Base-by-base conservation (phyloP, 148 eudicot genomes). In the Fallopia convolvulus region DNA sequence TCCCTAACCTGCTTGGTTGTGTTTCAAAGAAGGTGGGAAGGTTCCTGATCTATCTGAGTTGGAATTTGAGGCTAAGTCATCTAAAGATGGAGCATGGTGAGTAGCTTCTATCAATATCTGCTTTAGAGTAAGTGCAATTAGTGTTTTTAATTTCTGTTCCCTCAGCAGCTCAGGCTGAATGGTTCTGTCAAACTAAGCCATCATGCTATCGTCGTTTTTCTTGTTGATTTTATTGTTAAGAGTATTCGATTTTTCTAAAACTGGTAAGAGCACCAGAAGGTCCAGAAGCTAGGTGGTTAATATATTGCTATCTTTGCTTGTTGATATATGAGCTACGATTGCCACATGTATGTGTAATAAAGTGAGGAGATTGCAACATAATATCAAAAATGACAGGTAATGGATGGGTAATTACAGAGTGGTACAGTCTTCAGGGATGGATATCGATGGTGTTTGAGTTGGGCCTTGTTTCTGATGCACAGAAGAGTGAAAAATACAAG, bases 1-100 rank as follows among this genome's bases (percentile, higher is more conserved):
- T 50, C 15, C 76, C 76, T 30, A 46, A 76, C 40, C n/a, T 5
- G 55, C 47, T 18, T 80, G 70, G 74, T 76, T 41, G 77, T 80
- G 74, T 72, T 70, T 63, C 53, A 60, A 83, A 84, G 86, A 81
- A 80, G 88, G 87, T 26, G 88, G 81, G 78, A 84, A 89, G 77
- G 76, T 70, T 60, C 85, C 78, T 70, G 91, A 85, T 80, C 73
- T 84, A 40, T 88, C 91, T 60, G 80, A 84, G 73, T 77, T 91
- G 82, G 90, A 91, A 80, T 93, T 91, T 75, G 98, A 93, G 83
- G 98, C 98, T 48, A 89, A 82, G 76, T 93, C 97, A 78, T 80
- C 92, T 53, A 84, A 75, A 75, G 98, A 93, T 82, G 93, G 88
- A 77, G 98, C 97, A 61, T 93, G 98, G 98, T 93, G 85, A 86